These are phyloP conservation scores for Phytophthora agathidicida DNA, from an alignment of 352 stramenopile genomes.

Conservation along the genomic window DNA sequence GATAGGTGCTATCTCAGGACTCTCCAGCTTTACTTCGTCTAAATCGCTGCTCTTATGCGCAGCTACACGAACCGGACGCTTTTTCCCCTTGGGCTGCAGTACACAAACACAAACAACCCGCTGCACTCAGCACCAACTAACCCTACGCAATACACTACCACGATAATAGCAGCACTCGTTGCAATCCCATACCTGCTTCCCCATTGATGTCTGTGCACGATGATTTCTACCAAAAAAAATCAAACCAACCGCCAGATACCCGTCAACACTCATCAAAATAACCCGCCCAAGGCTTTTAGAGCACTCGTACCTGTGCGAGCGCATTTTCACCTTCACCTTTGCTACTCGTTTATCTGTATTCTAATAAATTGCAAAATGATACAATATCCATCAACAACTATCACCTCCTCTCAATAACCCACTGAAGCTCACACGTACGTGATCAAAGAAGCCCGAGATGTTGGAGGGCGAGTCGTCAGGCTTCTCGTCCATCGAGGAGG, in stretches of 20 bases:
- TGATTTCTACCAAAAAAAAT: conserved; percentile 16
- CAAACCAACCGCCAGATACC: not conserved
- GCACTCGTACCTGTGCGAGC: conserved; percentile 16
- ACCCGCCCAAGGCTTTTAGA: no score
- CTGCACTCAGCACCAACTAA: not conserved
- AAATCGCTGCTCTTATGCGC: conserved; percentile 25
- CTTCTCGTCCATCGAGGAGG: conserved; percentile 12
- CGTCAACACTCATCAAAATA: not conserved
- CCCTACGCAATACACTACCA: not conserved
- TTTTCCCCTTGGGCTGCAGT: conserved; percentile 12
- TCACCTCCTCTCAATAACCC: not conserved
- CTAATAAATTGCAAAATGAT: not conserved
- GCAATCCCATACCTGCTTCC: conserved; percentile 9
- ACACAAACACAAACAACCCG: not conserved
- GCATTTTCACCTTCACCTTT: conserved; percentile 22
- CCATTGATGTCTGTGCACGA: not conserved
- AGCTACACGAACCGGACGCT: conserved; percentile 9
- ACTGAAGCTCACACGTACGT: conserved; percentile 8
- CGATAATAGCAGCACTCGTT: not conserved
- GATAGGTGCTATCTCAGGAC: not conserved
- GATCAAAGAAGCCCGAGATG: conserved; percentile 43
- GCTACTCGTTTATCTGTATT: conserved; percentile 6
- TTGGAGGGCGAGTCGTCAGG: conserved; percentile 36
- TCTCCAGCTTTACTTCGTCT: conserved; percentile 15
- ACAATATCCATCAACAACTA: not conserved